Evolutionary conservation across 768 basidiomycete species (phyloP).

Genomic region (Terana coerulea): DNA sequence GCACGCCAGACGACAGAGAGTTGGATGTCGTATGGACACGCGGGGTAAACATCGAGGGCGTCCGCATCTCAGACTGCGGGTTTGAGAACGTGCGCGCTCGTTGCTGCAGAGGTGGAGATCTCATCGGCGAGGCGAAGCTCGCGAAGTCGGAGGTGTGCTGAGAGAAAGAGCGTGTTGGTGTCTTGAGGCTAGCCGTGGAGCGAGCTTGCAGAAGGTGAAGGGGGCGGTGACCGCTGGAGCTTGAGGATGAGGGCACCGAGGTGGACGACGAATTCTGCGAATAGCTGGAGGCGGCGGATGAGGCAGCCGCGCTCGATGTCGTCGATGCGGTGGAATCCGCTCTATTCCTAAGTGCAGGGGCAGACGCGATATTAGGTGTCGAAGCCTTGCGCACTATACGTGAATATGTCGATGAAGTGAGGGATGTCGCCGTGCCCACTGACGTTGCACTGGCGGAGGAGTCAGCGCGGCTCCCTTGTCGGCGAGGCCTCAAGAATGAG

Average conservation of each 20-base stretch:
- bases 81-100: slow-evolving; percentile 10
- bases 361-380: neutral
- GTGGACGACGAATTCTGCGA: slow-evolving; percentile 10
- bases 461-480: slow-evolving; percentile 2
- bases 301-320: neutral
- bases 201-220: slow-evolving; percentile 8
- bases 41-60: neutral
- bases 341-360: neutral
- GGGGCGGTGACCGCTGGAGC: slow-evolving; percentile 10
- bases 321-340: slow-evolving; percentile 10
- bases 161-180: slow-evolving; percentile 5
- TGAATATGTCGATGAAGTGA: neutral
- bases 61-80: neutral
- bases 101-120: neutral
- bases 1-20: slow-evolving; percentile 2
- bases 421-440: neutral
- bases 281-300: slow-evolving; percentile 8
- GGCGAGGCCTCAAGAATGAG: no score
- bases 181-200: neutral
- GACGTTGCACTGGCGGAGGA: slow-evolving; percentile 4
- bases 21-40: slow-evolving; percentile 5
- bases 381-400: neutral
- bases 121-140: neutral
- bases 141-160: neutral
- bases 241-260: slow-evolving; percentile 5